Conservation (phyloP, 2,329 filamentous ascomycete genomes). For the Herpotrichia juniperi region DNA sequence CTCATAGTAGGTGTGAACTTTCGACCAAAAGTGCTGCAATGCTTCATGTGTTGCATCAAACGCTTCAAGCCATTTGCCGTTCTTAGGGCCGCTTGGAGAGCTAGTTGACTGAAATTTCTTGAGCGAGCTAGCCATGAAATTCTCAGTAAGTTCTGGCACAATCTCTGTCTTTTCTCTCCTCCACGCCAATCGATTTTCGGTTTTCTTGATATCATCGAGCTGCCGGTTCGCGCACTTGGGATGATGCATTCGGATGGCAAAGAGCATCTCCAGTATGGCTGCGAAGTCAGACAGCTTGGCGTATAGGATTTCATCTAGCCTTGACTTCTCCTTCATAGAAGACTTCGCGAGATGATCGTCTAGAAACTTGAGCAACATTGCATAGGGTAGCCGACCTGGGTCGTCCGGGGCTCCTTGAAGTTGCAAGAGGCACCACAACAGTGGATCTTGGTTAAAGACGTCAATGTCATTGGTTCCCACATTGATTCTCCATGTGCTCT, state of each 20-base stretch:
- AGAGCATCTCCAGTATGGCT: constrained; percentile 14
- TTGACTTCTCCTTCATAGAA: constrained; percentile 6
- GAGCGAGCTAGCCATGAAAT: no score
- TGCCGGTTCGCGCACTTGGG: constrained; percentile 11
- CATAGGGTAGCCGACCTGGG: constrained; percentile 9
- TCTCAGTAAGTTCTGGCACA: neutral
- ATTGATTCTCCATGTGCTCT: neutral
- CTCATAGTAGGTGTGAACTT: neutral
- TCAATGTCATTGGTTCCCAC: neutral
- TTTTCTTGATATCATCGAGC: constrained; percentile 1
- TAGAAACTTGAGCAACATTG: constrained; percentile 18
- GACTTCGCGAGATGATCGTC: constrained; percentile 17
- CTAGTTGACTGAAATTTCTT: neutral
- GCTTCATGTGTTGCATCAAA: constrained; percentile 9
- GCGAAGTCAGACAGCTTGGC: constrained; percentile 19
- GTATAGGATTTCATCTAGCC: constrained; percentile 20
- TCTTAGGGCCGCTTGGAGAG: constrained; percentile 7
- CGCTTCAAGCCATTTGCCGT: constrained; percentile 7
- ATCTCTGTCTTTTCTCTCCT: neutral
- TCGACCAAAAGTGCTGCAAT: constrained; percentile 11
- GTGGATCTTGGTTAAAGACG: constrained; percentile 5
- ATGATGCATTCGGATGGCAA: constrained; percentile 15
- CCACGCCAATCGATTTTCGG: constrained; percentile 17
- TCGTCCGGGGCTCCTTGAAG: constrained; percentile 14
- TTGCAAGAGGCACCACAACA: constrained; percentile 17